Conservation (phyloP, 2,329 filamentous ascomycete genomes). For the Thielaviopsis ethacetica region DNA sequence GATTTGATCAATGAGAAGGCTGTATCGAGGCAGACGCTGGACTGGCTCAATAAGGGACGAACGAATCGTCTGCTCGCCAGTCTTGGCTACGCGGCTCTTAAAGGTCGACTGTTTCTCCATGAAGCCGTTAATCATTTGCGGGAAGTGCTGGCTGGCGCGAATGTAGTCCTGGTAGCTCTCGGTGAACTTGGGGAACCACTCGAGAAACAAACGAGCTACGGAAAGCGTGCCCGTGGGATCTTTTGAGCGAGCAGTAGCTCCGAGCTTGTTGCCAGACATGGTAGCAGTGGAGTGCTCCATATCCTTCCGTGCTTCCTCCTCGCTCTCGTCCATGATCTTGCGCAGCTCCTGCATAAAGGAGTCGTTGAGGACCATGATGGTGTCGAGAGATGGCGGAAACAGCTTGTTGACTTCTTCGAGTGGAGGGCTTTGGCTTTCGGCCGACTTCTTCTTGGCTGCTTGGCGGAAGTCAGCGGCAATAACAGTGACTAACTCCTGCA, state of each 20-base stretch:
- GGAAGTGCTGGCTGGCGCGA: constrained; percentile 73
- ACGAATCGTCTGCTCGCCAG: constrained; percentile 77
- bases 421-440: constrained; percentile 52
- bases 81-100: constrained; percentile 60
- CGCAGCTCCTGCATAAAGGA: constrained; percentile 64
- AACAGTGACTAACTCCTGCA: constrained; percentile 66
- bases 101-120: constrained; percentile 71
- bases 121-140: constrained; percentile 62
- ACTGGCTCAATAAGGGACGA: constrained; percentile 93
- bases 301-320: constrained; percentile 62
- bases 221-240: constrained; percentile 65
- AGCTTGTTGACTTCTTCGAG: constrained; percentile 56
- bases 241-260: constrained; percentile 30
- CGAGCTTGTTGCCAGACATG: constrained; percentile 26
- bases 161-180: constrained; percentile 90
- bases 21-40: constrained; percentile 85
- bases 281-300: constrained; percentile 42
- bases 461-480: constrained; percentile 67
- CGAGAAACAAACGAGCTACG: constrained; percentile 65
- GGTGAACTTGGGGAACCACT: constrained; percentile 88
- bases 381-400: constrained; percentile 66
- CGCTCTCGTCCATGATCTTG: constrained; percentile 63
- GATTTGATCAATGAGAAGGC: constrained; percentile 91
- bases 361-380: constrained; percentile 68
- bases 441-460: constrained; percentile 41